Evolutionary conservation across 495 filamentous ascomycete genomes (phyloP).

Genomic region (Saxophila tyrrhenica): DNA sequence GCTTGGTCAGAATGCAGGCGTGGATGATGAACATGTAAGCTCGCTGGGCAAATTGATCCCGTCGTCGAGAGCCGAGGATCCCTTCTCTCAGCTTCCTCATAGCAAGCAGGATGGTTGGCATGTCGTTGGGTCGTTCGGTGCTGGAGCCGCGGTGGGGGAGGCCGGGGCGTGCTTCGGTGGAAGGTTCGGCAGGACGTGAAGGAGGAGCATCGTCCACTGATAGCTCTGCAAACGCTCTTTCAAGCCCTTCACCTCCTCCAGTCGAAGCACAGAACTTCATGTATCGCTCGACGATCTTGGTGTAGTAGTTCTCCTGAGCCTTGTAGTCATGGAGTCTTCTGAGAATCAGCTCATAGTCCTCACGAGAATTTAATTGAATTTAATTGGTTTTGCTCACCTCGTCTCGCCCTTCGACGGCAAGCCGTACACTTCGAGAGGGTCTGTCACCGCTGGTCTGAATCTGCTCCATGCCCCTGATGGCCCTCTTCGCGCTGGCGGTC

Average conservation of each 20-base stretch:
- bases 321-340: slow-evolving; percentile 62
- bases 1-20: slow-evolving; percentile 62
- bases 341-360: neutral
- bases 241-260: slow-evolving; percentile 54
- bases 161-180: slow-evolving; percentile 27
- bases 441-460: slow-evolving; percentile 55
- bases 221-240: slow-evolving; percentile 59
- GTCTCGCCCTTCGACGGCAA: slow-evolving; percentile 82
- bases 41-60: slow-evolving; percentile 41
- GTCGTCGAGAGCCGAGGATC: slow-evolving; percentile 59
- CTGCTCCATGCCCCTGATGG: slow-evolving; percentile 52
- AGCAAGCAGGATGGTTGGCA: slow-evolving; percentile 53
- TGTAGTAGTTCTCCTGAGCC: slow-evolving; percentile 71
- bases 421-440: slow-evolving; percentile 66
- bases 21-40: slow-evolving; percentile 64
- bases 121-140: slow-evolving; percentile 29
- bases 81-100: slow-evolving; percentile 89
- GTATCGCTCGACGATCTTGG: slow-evolving; percentile 75
- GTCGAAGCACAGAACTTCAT: slow-evolving; percentile 70
- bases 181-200: slow-evolving; percentile 29
- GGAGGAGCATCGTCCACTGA: slow-evolving; percentile 26
- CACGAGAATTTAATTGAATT: too few species aligned
- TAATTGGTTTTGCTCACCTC: slow-evolving; percentile 11
- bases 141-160: slow-evolving; percentile 8
- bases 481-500: slow-evolving; percentile 32